Conservation (phyloP, 2,329 filamentous ascomycete species). For the Aspergillus clavatus region DNA sequence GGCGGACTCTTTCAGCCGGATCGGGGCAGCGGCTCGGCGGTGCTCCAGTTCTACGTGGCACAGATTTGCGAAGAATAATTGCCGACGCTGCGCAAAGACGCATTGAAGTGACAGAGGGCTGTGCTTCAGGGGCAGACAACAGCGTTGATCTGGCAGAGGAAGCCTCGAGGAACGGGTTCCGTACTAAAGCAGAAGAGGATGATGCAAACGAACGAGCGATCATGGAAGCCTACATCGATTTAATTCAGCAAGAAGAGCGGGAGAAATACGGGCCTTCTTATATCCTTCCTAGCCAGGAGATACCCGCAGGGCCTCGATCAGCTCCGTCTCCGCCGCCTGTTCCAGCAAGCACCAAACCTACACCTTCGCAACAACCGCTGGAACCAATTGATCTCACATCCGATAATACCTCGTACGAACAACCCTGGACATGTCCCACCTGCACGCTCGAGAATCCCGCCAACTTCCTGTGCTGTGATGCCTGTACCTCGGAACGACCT, state of each 20-base stretch:
- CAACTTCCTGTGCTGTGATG: constrained; percentile 57
- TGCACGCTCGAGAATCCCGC: constrained; percentile 60
- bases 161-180: constrained; percentile 68
- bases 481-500: constrained; percentile 54
- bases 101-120: constrained; percentile 64
- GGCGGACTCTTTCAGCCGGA: constrained; percentile 53
- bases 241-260: constrained; percentile 73
- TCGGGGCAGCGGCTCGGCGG: constrained; percentile 73
- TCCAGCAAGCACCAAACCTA: constrained; percentile 20
- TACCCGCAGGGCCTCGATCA: constrained; percentile 47
- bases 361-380: constrained; percentile 13
- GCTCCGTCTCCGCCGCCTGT: constrained; percentile 38
- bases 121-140: constrained; percentile 65
- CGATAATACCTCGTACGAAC: constrained; percentile 31
- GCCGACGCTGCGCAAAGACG: constrained; percentile 66
- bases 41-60: constrained; percentile 49
- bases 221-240: constrained; percentile 76
- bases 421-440: constrained; percentile 55
- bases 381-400: constrained; percentile 14
- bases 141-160: constrained; percentile 63
- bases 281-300: constrained; percentile 49
- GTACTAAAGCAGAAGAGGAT: constrained; percentile 79
- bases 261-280: constrained; percentile 56
- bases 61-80: constrained; percentile 68
- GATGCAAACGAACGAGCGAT: constrained; percentile 85